These are phyloP conservation scores for Amyloporia xantha DNA, from an alignment of 768 basidiomycete genomes.

Conservation along the genomic window DNA sequence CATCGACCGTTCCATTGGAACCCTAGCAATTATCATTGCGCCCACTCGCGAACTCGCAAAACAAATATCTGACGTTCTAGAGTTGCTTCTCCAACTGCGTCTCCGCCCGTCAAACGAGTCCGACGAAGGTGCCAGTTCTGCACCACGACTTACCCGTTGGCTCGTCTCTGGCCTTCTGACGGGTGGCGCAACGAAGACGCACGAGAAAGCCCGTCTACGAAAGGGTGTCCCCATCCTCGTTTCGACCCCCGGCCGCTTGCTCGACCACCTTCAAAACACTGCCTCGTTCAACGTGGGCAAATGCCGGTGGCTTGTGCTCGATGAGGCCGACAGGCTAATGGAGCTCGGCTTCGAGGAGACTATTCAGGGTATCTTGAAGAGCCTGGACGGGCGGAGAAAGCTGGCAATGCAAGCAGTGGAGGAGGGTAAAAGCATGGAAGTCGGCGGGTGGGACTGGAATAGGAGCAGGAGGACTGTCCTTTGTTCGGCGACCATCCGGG, in stretches of 20 bases:
- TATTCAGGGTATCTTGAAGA: constrained; percentile 81
- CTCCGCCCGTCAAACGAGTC: constrained; percentile 52
- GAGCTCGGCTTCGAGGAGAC: constrained; percentile 98
- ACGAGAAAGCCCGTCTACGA: constrained; percentile 92
- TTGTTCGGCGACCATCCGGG: constrained; percentile 94
- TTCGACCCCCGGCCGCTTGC: constrained; percentile 87
- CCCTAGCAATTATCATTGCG: constrained; percentile 88
- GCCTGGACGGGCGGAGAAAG: constrained; percentile 75
- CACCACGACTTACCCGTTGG: constrained; percentile 70
- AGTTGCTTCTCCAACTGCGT: constrained; percentile 70
- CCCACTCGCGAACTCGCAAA: constrained; percentile 95
- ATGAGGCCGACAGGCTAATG: constrained; percentile 97
- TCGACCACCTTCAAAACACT: constrained; percentile 96
- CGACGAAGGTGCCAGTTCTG: constrained; percentile 36
- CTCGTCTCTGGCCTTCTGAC: constrained; percentile 89
- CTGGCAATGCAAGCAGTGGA: constrained; percentile 62
- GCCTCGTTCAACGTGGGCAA: constrained; percentile 89
- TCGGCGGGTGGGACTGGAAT: constrained; percentile 84
- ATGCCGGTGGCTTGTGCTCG: constrained; percentile 92
- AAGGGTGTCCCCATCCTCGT: constrained; percentile 96
- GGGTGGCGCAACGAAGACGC: constrained; percentile 88
- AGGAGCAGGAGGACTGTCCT: constrained; percentile 76
- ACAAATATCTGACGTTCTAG: constrained; percentile 95
- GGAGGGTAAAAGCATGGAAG: constrained; percentile 62
- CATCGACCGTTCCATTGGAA: constrained; percentile 92